Evolutionary conservation across 1,139 yeast genomes (phyloP), one percentile per base, ranked within the genome.

Genomic region (Kodamaea suecica): DNA sequence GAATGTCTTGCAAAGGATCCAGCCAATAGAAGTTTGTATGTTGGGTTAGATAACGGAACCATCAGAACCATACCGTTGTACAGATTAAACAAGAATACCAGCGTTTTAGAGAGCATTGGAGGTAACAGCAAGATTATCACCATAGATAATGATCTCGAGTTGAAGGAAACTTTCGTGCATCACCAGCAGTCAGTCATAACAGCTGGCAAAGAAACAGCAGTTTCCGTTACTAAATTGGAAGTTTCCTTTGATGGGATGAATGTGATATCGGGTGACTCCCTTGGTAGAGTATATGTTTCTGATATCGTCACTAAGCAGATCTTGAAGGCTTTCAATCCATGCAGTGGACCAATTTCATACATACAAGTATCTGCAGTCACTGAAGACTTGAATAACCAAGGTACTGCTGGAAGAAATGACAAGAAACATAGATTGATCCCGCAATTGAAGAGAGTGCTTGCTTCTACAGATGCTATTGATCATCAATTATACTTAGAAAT

Each of bases 291-390:
- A 1, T 73, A 74, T 34, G 73, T 82, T 0, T 73, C 84, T 50
- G 97, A 90, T 55, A 68, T 84, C 6, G 76, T 78, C 5, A 82
- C 96, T 2, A 77, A 78, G 49, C 97, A 92, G 61, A 80, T 84
- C 14, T 65, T 80, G 17, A 79, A 80, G 49, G 74, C 79, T 17
- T 68, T 84, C 43, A 78, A 80, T 37, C 76, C 79, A 16, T 66
- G 81, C 34, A 55, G 67, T 57, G 48, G 71, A 43, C 40, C 71
- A 41, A 53, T 66, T 44, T 47, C 66, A 44, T 44, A 45, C 51
- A 36, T 65, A 35, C 39, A 53, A 35, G 49, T 50, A 16, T 23
- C 25, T 13, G 31, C 45, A 7, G 44, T 47, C 17, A 38, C 37
- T 4, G 47, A 39, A 26, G 39, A 34, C 29, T 29, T 46, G 40